phyloP scores from a whole-genome alignment of 495 filamentous ascomycete genomes.

The Penicillium chermesinum region DNA sequence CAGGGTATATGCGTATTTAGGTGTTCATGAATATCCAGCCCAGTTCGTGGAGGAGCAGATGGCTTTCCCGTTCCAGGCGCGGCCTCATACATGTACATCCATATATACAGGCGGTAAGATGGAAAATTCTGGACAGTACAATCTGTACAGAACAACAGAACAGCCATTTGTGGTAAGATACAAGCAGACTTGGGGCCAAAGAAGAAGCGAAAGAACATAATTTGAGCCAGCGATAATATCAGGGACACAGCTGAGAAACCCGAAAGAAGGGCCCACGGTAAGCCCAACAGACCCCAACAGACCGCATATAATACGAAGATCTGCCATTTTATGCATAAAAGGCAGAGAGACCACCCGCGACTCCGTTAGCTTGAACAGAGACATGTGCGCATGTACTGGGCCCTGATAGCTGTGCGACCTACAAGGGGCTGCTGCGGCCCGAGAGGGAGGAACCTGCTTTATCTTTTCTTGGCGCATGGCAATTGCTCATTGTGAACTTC shows the following conservation, averaged over 20 bases:
- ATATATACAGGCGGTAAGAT: neutral
- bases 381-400: neutral
- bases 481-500: neutral
- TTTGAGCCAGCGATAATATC: no score
- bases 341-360: neutral
- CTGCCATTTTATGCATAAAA: neutral
- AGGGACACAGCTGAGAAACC: no score
- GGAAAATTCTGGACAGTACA: neutral
- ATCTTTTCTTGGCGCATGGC: constrained; percentile 10
- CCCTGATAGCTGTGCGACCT: constrained; percentile 3
- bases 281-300: neutral
- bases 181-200: no score
- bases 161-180: neutral
- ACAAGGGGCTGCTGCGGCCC: constrained; percentile 10
- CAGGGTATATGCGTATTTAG: no score
- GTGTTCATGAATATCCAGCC: no score
- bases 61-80: neutral
- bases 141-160: neutral
- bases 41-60: no score
- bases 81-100: neutral
- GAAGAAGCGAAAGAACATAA: no score
- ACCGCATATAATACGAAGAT: neutral
- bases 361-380: neutral
- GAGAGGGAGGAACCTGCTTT: constrained; percentile 8
- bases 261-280: no score